These are phyloP conservation scores for Linum usitatissimum DNA, from an alignment of 345 rosid species.

Conservation along the genomic window DNA sequence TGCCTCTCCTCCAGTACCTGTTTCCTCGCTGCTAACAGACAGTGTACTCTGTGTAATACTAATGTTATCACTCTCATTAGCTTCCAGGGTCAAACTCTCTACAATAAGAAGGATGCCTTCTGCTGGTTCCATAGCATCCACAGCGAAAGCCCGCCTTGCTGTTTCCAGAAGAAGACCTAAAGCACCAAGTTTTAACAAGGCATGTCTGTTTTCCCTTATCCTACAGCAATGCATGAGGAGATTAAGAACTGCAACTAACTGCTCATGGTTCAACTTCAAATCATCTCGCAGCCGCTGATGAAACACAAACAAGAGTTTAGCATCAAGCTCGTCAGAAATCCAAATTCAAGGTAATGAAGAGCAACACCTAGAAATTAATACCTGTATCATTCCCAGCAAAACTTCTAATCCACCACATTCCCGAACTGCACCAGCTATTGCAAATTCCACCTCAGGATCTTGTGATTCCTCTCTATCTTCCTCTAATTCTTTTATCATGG, in stretches of 20 bases:
- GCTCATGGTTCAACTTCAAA: slow-evolving; percentile 89
- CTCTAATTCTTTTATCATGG: slow-evolving; percentile 97
- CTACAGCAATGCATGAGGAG: slow-evolving; percentile 97
- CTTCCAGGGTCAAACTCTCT: slow-evolving; percentile 89
- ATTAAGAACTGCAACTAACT: slow-evolving; percentile 82
- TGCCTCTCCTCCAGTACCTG: slow-evolving; percentile 87
- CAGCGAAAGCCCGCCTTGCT: slow-evolving; percentile 89
- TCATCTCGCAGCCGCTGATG: slow-evolving; percentile 71
- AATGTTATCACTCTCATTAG: slow-evolving; percentile 83
- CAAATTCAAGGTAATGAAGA: background rate
- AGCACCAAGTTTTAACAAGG: slow-evolving; percentile 77
- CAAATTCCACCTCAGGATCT: slow-evolving; percentile 98
- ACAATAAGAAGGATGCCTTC: slow-evolving; percentile 97
- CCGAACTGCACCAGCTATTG: slow-evolving; percentile 94
- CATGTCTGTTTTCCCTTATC: slow-evolving; percentile 83
- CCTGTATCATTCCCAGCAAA: slow-evolving; percentile 86
- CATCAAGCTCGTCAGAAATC: background rate
- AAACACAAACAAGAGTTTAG: background rate
- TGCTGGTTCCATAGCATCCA: slow-evolving; percentile 99
- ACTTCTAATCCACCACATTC: slow-evolving; percentile 90
- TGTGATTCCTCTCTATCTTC: slow-evolving; percentile 98
- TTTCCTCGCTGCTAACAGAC: slow-evolving; percentile 71
- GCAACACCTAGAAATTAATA: slow-evolving; percentile 10
- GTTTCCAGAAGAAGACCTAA: slow-evolving; percentile 94
- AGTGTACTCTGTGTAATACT: slow-evolving; percentile 64